Percentiles rank a stretch among this genome's conserved stretches.
Conservation (phyloP, 2,329 filamentous ascomycete species). For the Neofusicoccum sp. region DNA sequence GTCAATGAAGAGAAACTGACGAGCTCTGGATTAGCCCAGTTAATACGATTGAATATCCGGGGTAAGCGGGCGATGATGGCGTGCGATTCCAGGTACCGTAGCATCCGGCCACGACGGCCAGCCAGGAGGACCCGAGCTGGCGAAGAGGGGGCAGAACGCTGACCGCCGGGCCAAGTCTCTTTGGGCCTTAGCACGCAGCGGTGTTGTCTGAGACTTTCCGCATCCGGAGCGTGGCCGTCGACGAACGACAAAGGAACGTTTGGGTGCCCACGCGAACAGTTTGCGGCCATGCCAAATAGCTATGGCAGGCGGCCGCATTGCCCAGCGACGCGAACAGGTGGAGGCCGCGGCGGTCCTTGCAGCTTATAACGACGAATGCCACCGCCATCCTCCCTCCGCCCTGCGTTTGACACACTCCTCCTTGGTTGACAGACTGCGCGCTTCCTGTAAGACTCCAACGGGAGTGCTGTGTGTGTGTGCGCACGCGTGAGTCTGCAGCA, state of each 20-base stretch:
- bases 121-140: not conserved
- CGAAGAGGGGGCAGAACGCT: constrained; percentile 1
- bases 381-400: not conserved
- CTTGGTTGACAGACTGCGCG: constrained; percentile 15
- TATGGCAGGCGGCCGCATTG: not conserved
- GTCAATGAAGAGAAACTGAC: constrained; percentile 1
- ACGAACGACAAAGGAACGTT: constrained; percentile 12
- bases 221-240: constrained; percentile 6
- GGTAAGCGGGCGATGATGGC: constrained; percentile 5
- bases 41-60: constrained; percentile 16
- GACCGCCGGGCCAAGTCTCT: not conserved
- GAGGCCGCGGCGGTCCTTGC: constrained; percentile 7
- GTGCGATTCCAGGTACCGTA: constrained; percentile 3
- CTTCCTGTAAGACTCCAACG: not conserved
- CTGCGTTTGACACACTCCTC: constrained; percentile 13
- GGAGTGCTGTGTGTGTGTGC: not conserved
- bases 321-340: constrained; percentile 21
- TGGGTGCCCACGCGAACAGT: constrained; percentile 10
- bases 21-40: constrained; percentile 13
- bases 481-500: not conserved
- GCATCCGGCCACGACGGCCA: not conserved
- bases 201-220: constrained; percentile 12
- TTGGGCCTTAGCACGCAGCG: not conserved
- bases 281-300: constrained; percentile 12
- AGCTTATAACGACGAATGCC: constrained; percentile 20